Evolutionary conservation across 2,329 filamentous ascomycete genomes (phyloP), one percentile per base, ranked within the genome.

Genomic region (Pleoardoris graminearum): DNA sequence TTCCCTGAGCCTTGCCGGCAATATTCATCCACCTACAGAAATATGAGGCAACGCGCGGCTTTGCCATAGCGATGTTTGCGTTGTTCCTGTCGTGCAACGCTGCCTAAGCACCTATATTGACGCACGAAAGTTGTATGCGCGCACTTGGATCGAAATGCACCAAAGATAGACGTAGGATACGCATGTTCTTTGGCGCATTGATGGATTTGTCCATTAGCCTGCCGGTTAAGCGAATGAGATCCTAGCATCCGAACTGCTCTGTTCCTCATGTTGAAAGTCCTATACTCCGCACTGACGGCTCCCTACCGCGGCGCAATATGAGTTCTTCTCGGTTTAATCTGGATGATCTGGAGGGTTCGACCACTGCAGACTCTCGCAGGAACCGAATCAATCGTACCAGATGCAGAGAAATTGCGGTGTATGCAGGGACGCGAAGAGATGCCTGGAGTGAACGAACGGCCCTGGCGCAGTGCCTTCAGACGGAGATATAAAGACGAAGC

Each of bases 211-310:
- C 17, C 25, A 43, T 21, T 22, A 32, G 8, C 25, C 12, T 35
- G 29, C 36, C 44, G 41, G 3, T 7, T 46, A 56, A 53, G 57
- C 57, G 54, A 59, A 53, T 57, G 57, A 44, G 42, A 59, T 54
- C 37, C 50, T 37, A 59, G 39, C 36, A 46, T 50, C 29, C 38
- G 36, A 33, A 35, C 0, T 45, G 17, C 42, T 36, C 22, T 39
- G 48, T 39, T 55, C 42, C 30, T 54, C 50, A 56, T 48, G 44
- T 54, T 48, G 30, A 48, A 4, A 53, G 30, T 29, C 21, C 16
- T 27, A 21, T 37, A 36, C 8, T 22, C 33, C 22, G 39, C 30
- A n/a, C 10, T 16, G 30, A 21, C 12, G 35, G 21, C 22, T 29
- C 7, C 16, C 16, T 42, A n/a, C 43, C 29, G 48, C 23, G 29